Percentiles rank a stretch among this genome's conserved stretches.
Evolutionary conservation across 108 stramenopile species (phyloP).

Genomic region (Skeletonema potamos): DNA sequence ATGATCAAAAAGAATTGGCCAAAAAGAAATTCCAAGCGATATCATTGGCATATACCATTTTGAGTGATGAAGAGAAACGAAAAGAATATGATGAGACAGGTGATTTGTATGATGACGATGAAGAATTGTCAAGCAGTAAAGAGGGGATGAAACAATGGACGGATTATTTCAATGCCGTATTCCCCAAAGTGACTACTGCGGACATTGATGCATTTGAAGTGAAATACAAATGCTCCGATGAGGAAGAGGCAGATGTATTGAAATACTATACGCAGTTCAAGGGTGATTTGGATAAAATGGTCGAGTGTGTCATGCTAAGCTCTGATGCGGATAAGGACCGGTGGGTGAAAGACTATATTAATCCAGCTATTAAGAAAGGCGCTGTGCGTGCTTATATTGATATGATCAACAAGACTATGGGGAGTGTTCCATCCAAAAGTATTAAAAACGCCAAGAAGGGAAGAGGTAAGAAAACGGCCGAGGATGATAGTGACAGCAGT

Average conservation of each 20-base stretch:
- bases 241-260: constrained; percentile 80
- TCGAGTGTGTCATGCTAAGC: constrained; percentile 81
- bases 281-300: constrained; percentile 71
- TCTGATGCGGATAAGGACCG: constrained; percentile 59
- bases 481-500: constrained; percentile 14
- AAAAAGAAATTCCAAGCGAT: constrained; percentile 47
- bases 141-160: constrained; percentile 43
- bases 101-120: constrained; percentile 57
- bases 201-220: constrained; percentile 76
- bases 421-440: constrained; percentile 27
- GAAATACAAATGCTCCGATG: constrained; percentile 87
- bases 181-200: constrained; percentile 68
- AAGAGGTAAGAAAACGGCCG: constrained; percentile 18
- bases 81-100: constrained; percentile 72
- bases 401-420: constrained; percentile 54
- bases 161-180: constrained; percentile 74
- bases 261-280: constrained; percentile 65
- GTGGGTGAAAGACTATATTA: constrained; percentile 80
- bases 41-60: constrained; percentile 44
- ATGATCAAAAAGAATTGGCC: constrained; percentile 26
- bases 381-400: constrained; percentile 45
- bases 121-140: constrained; percentile 35
- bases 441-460: constrained; percentile 14
- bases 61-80: constrained; percentile 41
- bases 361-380: constrained; percentile 70